Evolutionary conservation across 352 stramenopile genomes (phyloP).

Genomic region (Phytophthora fragariaefolia): DNA sequence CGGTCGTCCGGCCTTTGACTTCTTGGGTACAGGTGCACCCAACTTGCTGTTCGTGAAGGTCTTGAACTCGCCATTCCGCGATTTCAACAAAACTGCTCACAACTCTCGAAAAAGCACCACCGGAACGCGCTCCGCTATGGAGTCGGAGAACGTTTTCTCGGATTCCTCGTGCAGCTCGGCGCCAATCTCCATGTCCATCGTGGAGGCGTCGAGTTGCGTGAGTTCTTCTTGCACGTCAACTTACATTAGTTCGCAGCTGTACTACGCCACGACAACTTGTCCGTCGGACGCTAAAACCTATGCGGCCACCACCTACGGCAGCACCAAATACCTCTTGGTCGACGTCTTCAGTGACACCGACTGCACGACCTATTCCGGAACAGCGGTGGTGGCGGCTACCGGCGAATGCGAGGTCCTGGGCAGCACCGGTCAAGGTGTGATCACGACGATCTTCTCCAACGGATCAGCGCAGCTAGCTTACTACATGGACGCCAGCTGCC

Average conservation of each 20-base stretch:
- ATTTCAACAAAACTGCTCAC: conserved; percentile 8
- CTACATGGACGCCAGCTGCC: conserved; percentile 25
- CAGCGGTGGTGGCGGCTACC: conserved; percentile 23
- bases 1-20: conserved; percentile 6
- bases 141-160: conserved; percentile 31
- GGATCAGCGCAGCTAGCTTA: conserved; percentile 26
- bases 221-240: conserved; percentile 11
- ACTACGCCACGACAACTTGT: conserved; percentile 27
- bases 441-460: conserved; percentile 31
- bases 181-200: conserved; percentile 30
- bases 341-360: conserved; percentile 26
- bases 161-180: conserved; percentile 27
- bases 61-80: conserved; percentile 8
- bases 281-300: conserved; percentile 30
- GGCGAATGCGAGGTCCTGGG: conserved; percentile 24
- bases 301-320: conserved; percentile 25
- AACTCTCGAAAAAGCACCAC: background rate
- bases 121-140: conserved; percentile 2
- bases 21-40: conserved; percentile 30
- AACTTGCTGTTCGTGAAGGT: conserved; percentile 12
- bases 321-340: conserved; percentile 33
- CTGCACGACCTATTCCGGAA: conserved; percentile 22
- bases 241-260: conserved; percentile 10
- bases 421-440: conserved; percentile 15
- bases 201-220: conserved; percentile 18